A percentile compares a stretch with the other conserved stretches of the same genome.
Evolutionary conservation across 306 rosid genomes (phyloP).

Genomic region (Spatholobus suberectus): DNA sequence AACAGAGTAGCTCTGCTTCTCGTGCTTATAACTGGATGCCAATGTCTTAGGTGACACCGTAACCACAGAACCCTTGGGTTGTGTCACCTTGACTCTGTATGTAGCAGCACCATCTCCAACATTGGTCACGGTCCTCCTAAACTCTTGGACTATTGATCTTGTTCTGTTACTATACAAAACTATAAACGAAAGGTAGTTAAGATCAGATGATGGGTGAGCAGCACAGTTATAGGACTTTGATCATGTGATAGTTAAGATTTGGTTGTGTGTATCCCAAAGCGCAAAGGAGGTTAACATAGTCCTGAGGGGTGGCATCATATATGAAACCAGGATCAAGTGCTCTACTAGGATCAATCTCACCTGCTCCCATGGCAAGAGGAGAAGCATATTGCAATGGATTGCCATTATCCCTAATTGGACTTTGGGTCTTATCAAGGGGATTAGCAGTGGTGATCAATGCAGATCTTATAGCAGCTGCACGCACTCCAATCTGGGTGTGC

Average conservation of each 20-base stretch:
- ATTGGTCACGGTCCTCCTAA: slow-evolving; percentile 56
- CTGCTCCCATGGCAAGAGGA: slow-evolving; percentile 65
- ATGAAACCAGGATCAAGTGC: slow-evolving; percentile 65
- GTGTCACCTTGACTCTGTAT: slow-evolving; percentile 46
- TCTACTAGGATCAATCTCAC: slow-evolving; percentile 59
- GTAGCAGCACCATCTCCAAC: slow-evolving; percentile 58
- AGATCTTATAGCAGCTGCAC: slow-evolving; percentile 59
- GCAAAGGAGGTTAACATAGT: slow-evolving; percentile 60
- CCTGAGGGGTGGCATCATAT: slow-evolving; percentile 62
- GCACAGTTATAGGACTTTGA: slow-evolving; percentile 47
- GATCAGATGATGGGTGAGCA: slow-evolving; percentile 44
- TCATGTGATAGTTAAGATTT: slow-evolving; percentile 55
- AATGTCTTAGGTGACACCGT: slow-evolving; percentile 49
- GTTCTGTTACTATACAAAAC: slow-evolving; percentile 33
- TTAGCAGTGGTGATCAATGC: slow-evolving; percentile 61
- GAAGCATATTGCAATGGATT: slow-evolving; percentile 47
- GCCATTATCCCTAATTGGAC: slow-evolving; percentile 37
- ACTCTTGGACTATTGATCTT: not conserved
- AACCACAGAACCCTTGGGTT: slow-evolving; percentile 48
- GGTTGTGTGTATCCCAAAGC: slow-evolving; percentile 43
- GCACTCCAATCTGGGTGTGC: slow-evolving; percentile 64
- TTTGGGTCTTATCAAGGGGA: slow-evolving; percentile 46
- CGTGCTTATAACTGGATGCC: slow-evolving; percentile 43
- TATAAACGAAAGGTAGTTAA: slow-evolving; percentile 66
- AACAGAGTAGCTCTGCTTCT: slow-evolving; percentile 50